phyloP scores from a whole-genome alignment of 345 rosid species.

The Eucalyptus viminalis region DNA sequence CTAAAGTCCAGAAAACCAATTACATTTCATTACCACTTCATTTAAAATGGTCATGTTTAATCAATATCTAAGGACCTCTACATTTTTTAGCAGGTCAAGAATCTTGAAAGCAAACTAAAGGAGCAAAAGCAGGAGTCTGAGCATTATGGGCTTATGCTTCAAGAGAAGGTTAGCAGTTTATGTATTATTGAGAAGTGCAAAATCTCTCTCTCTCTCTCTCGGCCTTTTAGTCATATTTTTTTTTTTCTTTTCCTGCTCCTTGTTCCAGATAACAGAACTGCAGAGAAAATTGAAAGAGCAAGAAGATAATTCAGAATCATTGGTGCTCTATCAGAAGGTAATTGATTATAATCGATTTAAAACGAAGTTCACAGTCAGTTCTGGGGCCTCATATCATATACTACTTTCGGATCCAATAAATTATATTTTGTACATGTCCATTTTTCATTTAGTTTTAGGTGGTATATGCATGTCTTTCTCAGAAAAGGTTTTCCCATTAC shows the following conservation, averaged over 20 bases:
- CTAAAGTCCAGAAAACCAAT: background rate
- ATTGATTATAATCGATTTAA: background rate
- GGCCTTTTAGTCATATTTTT: background rate
- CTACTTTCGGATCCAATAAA: background rate
- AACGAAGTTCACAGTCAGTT: background rate
- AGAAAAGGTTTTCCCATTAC: background rate
- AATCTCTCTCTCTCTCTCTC: background rate
- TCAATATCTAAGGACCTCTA: background rate
- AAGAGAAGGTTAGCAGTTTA: conserved; percentile 35
- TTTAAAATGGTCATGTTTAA: background rate
- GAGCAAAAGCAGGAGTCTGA: conserved; percentile 51
- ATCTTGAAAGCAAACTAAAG: conserved; percentile 61
- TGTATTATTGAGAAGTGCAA: background rate
- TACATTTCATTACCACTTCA: background rate
- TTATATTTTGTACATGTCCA: background rate
- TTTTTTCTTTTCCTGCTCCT: background rate
- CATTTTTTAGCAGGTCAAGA: conserved; percentile 39
- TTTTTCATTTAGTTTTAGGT: background rate
- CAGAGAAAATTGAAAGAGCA: conserved; percentile 45
- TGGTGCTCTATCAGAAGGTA: conserved; percentile 44
- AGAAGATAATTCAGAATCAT: conserved; percentile 39
- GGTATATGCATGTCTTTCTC: background rate
- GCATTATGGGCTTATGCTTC: conserved; percentile 23
- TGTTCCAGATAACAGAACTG: conserved; percentile 48
- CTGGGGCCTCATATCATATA: background rate